Base-by-base conservation (phyloP, 345 rosid genomes). In the Isatis tinctoria region DNA sequence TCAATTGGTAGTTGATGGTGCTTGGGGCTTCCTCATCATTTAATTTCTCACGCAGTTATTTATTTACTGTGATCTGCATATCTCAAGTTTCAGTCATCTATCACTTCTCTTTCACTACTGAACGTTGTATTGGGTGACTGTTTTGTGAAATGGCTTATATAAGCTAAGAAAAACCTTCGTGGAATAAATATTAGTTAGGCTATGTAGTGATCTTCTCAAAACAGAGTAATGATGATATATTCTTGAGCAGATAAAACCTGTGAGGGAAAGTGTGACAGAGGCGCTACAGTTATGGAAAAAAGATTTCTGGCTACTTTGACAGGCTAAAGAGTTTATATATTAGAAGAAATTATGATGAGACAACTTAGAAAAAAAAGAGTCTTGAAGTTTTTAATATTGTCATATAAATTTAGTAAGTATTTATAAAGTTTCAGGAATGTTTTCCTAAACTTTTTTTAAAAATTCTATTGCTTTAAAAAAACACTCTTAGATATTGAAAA, bases 271-370 rank as follows among this genome's bases (percentile, higher is more conserved):
- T 81, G 86, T 92, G 87, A 87, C 84, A 59, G 99, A 96, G 83
- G 97, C 99, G 47, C 65, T 92, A 87, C 97, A 87, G 69, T 64
- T 87, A 47, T 96, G 98, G 99, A 92, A 92, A 90, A 86, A 88
- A 88, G 75, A 81, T 87, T 53, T 83, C 87, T 43, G 98, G 92
- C n/a, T n/a, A n/a, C n/a, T n/a, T n/a, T n/a, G n/a, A n/a, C n/a
- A n/a, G n/a, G n/a, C n/a, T n/a, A n/a, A n/a, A n/a, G n/a, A n/a
- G n/a, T n/a, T n/a, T n/a, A n/a, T n/a, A n/a, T n/a, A n/a, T n/a
- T n/a, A n/a, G n/a, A n/a, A n/a, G n/a, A n/a, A n/a, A n/a, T n/a
- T n/a, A n/a, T n/a, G n/a, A n/a, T n/a, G n/a, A n/a, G n/a, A n/a
- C n/a, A n/a, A n/a, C n/a, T n/a, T n/a, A n/a, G n/a, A n/a, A n/a